Base-by-base conservation (phyloP, 371 early-diverging fungal genomes). In the Apophysomyces elegans region DNA sequence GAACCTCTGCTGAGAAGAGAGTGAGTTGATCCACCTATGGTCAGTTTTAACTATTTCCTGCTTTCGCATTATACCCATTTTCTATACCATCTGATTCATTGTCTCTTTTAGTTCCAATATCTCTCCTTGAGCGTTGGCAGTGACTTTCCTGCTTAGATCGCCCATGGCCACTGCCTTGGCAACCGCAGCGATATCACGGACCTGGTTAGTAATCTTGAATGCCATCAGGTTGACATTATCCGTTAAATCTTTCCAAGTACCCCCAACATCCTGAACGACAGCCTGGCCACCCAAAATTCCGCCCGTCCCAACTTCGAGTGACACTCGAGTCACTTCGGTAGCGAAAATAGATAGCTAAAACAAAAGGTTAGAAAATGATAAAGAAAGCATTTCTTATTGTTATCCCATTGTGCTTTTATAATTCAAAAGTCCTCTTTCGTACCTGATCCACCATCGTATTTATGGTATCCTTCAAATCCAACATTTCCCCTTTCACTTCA, bases 271-370 rank as follows among this genome's bases (percentile, higher is more conserved):
- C 12, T 73, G 71, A 36, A 87, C 86, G 1, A 73, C 69, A 18
- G 89, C 89, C 63, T 85, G 85, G 7, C 83, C 90, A 58, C 89
- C 88, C 1, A 90, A 75, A 54, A 80, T 82, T 7, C 88, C 88
- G 37, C 86, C 88, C 0, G 88, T 90, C 3, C 90, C 88, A 45
- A 90, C 90, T 66, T 87, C 87, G 7, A 80, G 64, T 7, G 87
- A 83, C 0, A 90, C 88, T n/a, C 85, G 82, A 44, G 84, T 81
- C 13, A 90, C 87, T 65, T 90, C 89, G 1, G 78, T 75, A 6
- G 86, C 86, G 70, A 86, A 86, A 2, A 76, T 83, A 56, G 71
- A 71, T 12, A 71, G 65, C 71, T 69, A 56, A 37, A 61, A 37
- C n/a, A 44, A 45, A 56, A 64, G 50, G 44, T 37, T n/a, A 43